Evolutionary conservation across 352 stramenopile species (phyloP), one percentile per base, ranked within the genome.

Genomic region (Pythium plurisporium): DNA sequence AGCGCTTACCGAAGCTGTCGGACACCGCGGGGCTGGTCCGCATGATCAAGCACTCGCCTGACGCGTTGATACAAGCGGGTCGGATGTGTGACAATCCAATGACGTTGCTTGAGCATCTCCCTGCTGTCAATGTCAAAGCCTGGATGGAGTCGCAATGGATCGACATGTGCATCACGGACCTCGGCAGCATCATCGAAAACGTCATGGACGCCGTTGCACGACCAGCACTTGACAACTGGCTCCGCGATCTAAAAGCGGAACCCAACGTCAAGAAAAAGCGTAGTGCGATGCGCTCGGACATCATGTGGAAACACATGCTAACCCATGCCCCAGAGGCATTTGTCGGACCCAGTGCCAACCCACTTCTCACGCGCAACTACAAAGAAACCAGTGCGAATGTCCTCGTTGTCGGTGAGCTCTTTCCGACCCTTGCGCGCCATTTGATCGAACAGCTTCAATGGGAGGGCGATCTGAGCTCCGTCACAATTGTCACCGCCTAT

Each of bases 121-220:
- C 30, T 2, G 30, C 4, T 8, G n/a, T 31, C 19, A 4, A 20
- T 5, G 19, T 53, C 29, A 17, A 3, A 9, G n/a, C 8, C 4
- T 53, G 46, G 46, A 53, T 53, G 46, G 15, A n/a, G 8, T n/a
- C 29, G 9, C 31, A 19, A 11, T 53, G 46, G 46, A 5, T 53
- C 4, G 11, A 34, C 10, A 19, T 43, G 29, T 53, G 46, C 29
- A 15, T 34, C 6, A 3, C 11, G 15, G n/a, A 5, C 3, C 19
- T 23, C 3, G 9, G 19, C 5, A 17, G 3, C 3, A 17, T 14
- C 5, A 9, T 42, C 36, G 15, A 9, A 5, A n/a, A 15, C 5
- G 36, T 42, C 15, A 8, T 20, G 19, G 36, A 42, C 15, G 5
- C 15, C 8, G 36, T 6, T 12, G 30, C 12, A 7, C 30, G 30